These are phyloP conservation scores for Hypsizygus ulmarius DNA, from an alignment of 1,284 basidiomycete species.

Conservation along the genomic window DNA sequence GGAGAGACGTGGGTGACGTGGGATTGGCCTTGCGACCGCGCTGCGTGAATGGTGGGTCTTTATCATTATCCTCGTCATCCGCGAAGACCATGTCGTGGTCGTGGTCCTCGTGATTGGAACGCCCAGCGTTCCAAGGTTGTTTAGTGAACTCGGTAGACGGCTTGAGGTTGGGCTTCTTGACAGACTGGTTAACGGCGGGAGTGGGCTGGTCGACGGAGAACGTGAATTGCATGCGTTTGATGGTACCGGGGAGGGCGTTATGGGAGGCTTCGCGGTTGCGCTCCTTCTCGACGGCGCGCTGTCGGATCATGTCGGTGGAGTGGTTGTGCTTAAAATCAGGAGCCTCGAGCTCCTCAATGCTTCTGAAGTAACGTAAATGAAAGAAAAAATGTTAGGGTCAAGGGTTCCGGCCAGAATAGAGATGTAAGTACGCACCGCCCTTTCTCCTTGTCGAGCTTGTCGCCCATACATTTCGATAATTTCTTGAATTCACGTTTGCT, in stretches of 20 bases:
- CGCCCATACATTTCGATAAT: constrained; percentile 78
- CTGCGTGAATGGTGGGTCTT: constrained; percentile 39
- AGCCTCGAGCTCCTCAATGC: constrained; percentile 76
- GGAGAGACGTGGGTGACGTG: constrained; percentile 27
- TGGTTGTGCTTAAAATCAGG: constrained; percentile 74
- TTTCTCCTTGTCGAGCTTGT: constrained; percentile 86
- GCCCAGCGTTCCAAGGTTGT: constrained; percentile 27
- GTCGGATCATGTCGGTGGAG: constrained; percentile 71
- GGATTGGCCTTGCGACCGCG: constrained; percentile 33
- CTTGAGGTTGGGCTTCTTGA: constrained; percentile 64
- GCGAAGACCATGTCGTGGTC: constrained; percentile 25
- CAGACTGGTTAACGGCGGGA: constrained; percentile 42
- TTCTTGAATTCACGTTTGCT: constrained; percentile 85
- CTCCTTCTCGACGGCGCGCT: constrained; percentile 76
- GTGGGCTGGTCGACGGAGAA: constrained; percentile 73
- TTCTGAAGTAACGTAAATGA: constrained; percentile 39
- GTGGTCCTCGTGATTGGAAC: constrained; percentile 23
- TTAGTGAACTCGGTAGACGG: constrained; percentile 67
- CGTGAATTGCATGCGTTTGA: constrained; percentile 83
- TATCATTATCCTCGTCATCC: constrained; percentile 32
- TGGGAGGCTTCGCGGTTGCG: constrained; percentile 70
- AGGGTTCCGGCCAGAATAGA: constrained; percentile 26
- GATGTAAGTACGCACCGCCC: constrained; percentile 55
- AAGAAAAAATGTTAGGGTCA: constrained; percentile 26
- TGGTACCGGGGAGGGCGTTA: constrained; percentile 60